phyloP scores from a whole-genome alignment of 1,284 basidiomycete genomes.

The Ceratobasidium sp. region DNA sequence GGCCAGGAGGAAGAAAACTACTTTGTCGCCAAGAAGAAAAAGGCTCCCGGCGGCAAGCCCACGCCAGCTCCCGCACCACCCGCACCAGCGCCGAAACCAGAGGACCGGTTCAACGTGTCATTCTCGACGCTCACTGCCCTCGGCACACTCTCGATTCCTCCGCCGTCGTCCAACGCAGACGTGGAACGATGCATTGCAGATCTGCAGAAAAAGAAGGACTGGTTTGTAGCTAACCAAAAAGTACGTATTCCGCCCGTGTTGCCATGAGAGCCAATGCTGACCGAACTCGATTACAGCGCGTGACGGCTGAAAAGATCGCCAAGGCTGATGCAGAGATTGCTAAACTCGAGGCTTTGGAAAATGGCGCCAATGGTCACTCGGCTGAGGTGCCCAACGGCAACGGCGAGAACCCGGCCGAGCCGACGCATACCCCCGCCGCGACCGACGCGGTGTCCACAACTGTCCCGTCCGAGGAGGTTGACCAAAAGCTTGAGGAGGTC shows the following conservation, averaged over 20 bases:
- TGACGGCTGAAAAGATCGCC: constrained; percentile 73
- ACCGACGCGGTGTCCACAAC: constrained; percentile 46
- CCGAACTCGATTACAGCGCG: constrained; percentile 57
- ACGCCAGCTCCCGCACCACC: constrained; percentile 46
- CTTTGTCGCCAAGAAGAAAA: constrained; percentile 81
- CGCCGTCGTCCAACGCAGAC: constrained; percentile 80
- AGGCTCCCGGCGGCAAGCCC: constrained; percentile 55
- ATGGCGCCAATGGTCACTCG: constrained; percentile 38
- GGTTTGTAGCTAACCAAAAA: constrained; percentile 77
- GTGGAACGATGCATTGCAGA: constrained; percentile 87
- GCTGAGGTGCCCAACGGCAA: constrained; percentile 54
- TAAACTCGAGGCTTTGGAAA: constrained; percentile 56
- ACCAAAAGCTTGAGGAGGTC: constrained; percentile 57
- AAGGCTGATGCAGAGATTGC: constrained; percentile 83
- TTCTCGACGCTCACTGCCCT: constrained; percentile 87
- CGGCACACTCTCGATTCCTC: constrained; percentile 87
- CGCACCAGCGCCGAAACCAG: constrained; percentile 43
- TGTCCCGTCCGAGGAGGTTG: constrained; percentile 55
- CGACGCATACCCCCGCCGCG: constrained; percentile 55
- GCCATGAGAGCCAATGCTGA: constrained; percentile 47
- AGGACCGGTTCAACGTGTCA: constrained; percentile 74
- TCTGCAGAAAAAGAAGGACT: constrained; percentile 91
- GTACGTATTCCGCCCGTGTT: constrained; percentile 42
- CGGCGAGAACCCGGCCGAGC: constrained; percentile 59
- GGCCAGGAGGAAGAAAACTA: constrained; percentile 83